Evolutionary conservation across 768 basidiomycete genomes (phyloP).

Genomic region (Pisolithus sp.): DNA sequence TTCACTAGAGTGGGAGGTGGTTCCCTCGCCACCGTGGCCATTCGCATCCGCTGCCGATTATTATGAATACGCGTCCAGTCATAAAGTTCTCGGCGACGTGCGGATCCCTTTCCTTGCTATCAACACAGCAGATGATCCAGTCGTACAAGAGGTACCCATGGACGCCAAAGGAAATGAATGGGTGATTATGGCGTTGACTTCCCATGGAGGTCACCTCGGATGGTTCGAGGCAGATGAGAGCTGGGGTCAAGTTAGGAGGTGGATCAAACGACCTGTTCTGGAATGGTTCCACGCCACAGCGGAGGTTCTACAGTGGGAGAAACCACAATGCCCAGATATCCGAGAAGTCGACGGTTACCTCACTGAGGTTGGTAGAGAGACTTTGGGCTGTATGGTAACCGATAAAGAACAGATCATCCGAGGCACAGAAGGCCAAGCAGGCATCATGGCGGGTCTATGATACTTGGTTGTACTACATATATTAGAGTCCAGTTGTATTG

Average conservation of each 20-base stretch:
- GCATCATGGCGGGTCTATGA: conserved; percentile 59
- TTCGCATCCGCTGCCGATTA: conserved; percentile 41
- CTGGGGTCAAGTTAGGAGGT: conserved; percentile 37
- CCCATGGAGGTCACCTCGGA: conserved; percentile 71
- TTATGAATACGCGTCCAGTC: conserved; percentile 51
- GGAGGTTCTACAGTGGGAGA: conserved; percentile 41
- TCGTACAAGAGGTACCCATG: conserved; percentile 58
- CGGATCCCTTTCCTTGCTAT: conserved; percentile 70
- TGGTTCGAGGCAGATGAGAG: conserved; percentile 60
- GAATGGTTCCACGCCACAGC: conserved; percentile 63
- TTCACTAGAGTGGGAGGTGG: conserved; percentile 69
- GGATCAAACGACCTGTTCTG: conserved; percentile 66
- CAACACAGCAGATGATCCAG: conserved; percentile 73
- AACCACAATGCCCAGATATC: conserved; percentile 27
- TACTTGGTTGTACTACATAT: conserved; percentile 2
- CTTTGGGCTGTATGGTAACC: conserved; percentile 53
- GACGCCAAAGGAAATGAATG: conserved; percentile 47
- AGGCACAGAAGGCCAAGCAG: conserved; percentile 46
- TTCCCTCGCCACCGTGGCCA: conserved; percentile 49
- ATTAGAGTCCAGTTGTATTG: conserved; percentile 3
- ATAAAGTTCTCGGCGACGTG: conserved; percentile 52
- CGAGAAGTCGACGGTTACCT: conserved; percentile 55
- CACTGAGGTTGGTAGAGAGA: conserved; percentile 49
- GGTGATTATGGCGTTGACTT: conserved; percentile 56
- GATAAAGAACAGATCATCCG: conserved; percentile 48